Base-by-base conservation (phyloP, 257 asterid species). In the Handroanthus guayacan region DNA sequence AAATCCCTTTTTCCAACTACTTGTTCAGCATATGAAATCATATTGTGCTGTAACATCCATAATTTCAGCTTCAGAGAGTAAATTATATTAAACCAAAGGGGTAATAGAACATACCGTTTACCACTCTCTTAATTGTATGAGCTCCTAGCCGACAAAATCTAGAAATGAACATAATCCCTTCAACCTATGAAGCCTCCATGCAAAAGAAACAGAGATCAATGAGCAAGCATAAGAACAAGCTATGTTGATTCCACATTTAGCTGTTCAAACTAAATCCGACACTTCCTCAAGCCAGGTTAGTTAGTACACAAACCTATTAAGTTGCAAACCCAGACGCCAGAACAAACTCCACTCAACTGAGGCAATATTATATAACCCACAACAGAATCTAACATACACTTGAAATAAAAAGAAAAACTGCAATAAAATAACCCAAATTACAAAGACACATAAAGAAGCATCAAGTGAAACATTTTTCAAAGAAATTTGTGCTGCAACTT, bases 81-180 rank as follows among this genome's bases (percentile, higher is more conserved):
- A 44, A 60, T 37, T 51, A 81, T 44, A 74, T 45, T 6, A 74
- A 25, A 74, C 41, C 36, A 44, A 77, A 39, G 61, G 56, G 47
- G 34, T 36, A 56, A 76, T 45, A 79, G 47, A 72, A n/a, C 80
- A 38, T 11, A 87, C 89, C 86, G 80, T 84, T 80, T 60, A 74
- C 82, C 62, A 80, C 69, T 57, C 63, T 78, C 71, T 77, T 79
- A 75, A 81, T 37, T 74, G 87, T 51, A 65, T 78, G 77, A 54
- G 79, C 83, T 69, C 87, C 87, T 52, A 75, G 86, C 81, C 81
- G 82, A 71, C 56, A 82, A 71, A 84, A 82, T 78, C 81, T 82
- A 39, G 84, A 82, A 76, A 87, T 60, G 72, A 82, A 84, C 91
- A 87, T 87, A 79, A 80, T 84, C 86, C 86, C 76, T 67, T 72